phyloP scores from a whole-genome alignment of 257 asterid species.

The Ehretia macrophylla region DNA sequence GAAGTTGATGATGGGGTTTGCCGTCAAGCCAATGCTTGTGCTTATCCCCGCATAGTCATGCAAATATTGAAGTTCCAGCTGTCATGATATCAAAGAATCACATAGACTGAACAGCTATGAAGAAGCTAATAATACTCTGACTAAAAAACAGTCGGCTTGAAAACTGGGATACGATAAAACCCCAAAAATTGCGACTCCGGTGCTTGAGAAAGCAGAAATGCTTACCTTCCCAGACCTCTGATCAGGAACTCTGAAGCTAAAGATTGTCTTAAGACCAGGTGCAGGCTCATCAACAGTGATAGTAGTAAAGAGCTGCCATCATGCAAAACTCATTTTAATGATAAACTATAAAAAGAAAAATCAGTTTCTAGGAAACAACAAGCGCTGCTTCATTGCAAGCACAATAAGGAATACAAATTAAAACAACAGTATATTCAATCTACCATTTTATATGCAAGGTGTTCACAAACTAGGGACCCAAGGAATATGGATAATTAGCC shows the following conservation, averaged over 20 bases:
- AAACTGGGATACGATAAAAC: too few species aligned
- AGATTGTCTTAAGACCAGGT: constrained; percentile 44
- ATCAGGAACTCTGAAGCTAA: constrained; percentile 49
- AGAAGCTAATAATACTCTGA: too few species aligned
- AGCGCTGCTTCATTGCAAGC: too few species aligned
- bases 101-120: neutral
- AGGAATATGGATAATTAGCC: too few species aligned
- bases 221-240: constrained; percentile 46
- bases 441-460: too few species aligned
- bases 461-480: too few species aligned
- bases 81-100: constrained; percentile 3
- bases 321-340: neutral
- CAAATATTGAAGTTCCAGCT: constrained; percentile 50
- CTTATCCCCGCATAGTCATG: constrained; percentile 39
- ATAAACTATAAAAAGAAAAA: too few species aligned
- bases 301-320: constrained; percentile 35
- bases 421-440: too few species aligned
- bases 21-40: constrained; percentile 48
- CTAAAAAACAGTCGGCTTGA: too few species aligned
- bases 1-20: constrained; percentile 45
- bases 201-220: neutral
- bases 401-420: too few species aligned
- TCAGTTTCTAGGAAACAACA: too few species aligned
- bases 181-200: neutral
- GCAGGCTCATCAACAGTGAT: constrained; percentile 40